phyloP scores from a whole-genome alignment of 352 stramenopile genomes.

The Phytophthora pinifolia region DNA sequence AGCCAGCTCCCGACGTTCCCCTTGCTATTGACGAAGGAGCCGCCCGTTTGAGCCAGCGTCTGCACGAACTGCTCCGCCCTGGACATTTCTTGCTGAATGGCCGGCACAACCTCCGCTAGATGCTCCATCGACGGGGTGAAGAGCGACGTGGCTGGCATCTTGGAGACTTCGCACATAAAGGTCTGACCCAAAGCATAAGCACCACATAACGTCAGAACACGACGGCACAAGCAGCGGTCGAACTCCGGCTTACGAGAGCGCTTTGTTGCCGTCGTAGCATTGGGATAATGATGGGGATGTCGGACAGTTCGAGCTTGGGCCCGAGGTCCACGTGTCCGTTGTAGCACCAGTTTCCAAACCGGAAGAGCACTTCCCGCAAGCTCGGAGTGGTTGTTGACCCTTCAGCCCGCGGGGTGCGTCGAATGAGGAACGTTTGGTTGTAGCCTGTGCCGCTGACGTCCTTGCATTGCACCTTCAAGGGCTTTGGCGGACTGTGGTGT shows the following conservation, averaged over 20 bases:
- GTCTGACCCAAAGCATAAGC: slow-evolving; percentile 37
- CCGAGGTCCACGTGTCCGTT: slow-evolving; percentile 91
- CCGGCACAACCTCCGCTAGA: slow-evolving; percentile 68
- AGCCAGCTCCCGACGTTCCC: slow-evolving; percentile 81
- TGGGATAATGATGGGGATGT: slow-evolving; percentile 94
- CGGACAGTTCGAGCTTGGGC: slow-evolving; percentile 84
- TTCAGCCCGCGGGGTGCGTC: slow-evolving; percentile 50
- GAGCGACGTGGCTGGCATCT: slow-evolving; percentile 87
- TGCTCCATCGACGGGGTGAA: slow-evolving; percentile 90
- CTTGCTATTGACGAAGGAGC: slow-evolving; percentile 54
- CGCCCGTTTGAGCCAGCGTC: slow-evolving; percentile 44
- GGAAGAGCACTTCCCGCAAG: slow-evolving; percentile 92
- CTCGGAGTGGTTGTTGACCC: slow-evolving; percentile 34
- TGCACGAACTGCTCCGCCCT: slow-evolving; percentile 86
- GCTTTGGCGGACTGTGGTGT: slow-evolving; percentile 64
- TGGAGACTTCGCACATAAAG: slow-evolving; percentile 92
- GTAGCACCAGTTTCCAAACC: slow-evolving; percentile 96
- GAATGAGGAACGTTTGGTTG: slow-evolving; percentile 87
- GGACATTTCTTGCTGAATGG: slow-evolving; percentile 88
- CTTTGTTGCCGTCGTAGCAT: slow-evolving; percentile 93
- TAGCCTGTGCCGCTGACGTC: slow-evolving; percentile 80
- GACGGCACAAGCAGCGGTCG: neutral
- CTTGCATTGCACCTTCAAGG: slow-evolving; percentile 84
- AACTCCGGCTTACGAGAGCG: slow-evolving; percentile 53
- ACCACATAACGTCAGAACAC: neutral